Evolutionary conservation across 805 yeast species (phyloP).

Genomic region (Cyberlindnera nakhonratchasimensis): DNA sequence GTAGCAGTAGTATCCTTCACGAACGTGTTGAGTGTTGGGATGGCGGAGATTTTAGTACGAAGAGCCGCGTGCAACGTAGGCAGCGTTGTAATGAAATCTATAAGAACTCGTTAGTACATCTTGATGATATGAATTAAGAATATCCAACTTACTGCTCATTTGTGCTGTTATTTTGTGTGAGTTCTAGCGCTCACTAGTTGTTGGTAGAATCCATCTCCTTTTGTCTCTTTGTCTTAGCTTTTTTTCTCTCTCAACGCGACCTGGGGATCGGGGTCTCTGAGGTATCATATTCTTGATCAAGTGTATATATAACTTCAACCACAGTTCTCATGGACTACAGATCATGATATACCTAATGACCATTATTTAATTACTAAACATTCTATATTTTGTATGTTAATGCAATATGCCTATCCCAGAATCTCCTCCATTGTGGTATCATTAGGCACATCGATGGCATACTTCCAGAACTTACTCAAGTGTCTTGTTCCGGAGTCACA

Average conservation of each 20-base stretch:
- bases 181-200: too few relatives aligned
- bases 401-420: constrained; percentile 9
- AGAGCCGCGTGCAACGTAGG: constrained; percentile 1
- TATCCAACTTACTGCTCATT: constrained; percentile 4
- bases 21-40: constrained; percentile 8
- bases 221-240: too few relatives aligned
- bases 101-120: too few relatives aligned
- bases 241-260: too few relatives aligned
- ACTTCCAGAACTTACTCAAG: constrained; percentile 87
- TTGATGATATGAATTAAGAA: too few relatives aligned
- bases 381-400: neutral
- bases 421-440: constrained; percentile 35
- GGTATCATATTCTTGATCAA: too few relatives aligned
- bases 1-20: neutral
- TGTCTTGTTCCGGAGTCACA: constrained; percentile 94
- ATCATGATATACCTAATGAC: too few relatives aligned
- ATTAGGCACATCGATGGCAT: constrained; percentile 41
- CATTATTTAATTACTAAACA: too few relatives aligned
- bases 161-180: neutral
- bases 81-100: neutral
- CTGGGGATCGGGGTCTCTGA: too few relatives aligned
- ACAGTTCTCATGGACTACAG: too few relatives aligned
- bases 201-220: too few relatives aligned
- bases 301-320: too few relatives aligned
- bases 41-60: neutral